Conservation (phyloP, 805 yeast species). For the Cyberlindnera subsufficiens region DNA sequence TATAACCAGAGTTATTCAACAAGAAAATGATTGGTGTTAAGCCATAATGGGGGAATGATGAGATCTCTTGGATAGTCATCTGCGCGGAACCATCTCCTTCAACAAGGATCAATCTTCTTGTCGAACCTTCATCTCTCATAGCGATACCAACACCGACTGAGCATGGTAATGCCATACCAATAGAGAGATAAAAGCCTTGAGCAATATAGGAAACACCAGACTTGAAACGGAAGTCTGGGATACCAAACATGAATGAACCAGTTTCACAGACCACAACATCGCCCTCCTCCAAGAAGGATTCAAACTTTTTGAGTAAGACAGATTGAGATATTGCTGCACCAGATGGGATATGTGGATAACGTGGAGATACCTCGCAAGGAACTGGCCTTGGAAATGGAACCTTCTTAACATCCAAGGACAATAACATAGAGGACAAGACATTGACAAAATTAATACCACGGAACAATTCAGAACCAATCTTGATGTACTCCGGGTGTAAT, state of each 20-base stretch:
- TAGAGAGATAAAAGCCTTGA: slow-evolving; percentile 77
- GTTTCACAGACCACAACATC: slow-evolving; percentile 80
- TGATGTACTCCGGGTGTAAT: slow-evolving; percentile 48
- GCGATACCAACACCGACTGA: slow-evolving; percentile 81
- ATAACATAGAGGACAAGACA: slow-evolving; percentile 40
- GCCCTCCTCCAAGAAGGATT: slow-evolving; percentile 44
- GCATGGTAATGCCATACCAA: slow-evolving; percentile 86
- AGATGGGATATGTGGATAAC: slow-evolving; percentile 22
- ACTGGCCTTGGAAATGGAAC: slow-evolving; percentile 16
- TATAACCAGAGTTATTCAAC: slow-evolving; percentile 82
- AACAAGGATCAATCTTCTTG: slow-evolving; percentile 58
- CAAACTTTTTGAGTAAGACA: slow-evolving; percentile 34
- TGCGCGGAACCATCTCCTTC: slow-evolving; percentile 96
- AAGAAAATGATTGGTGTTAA: slow-evolving; percentile 66
- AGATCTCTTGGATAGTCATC: slow-evolving; percentile 85
- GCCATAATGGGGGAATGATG: slow-evolving; percentile 53
- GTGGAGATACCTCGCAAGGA: slow-evolving; percentile 13
- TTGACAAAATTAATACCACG: slow-evolving; percentile 43
- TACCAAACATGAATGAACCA: slow-evolving; percentile 75
- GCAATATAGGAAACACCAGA: slow-evolving; percentile 44
- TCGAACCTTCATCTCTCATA: slow-evolving; percentile 43
- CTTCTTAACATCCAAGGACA: slow-evolving; percentile 27
- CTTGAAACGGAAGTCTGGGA: slow-evolving; percentile 64
- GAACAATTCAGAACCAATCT: slow-evolving; percentile 36
- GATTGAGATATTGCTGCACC: slow-evolving; percentile 40